Percentiles rank a stretch among this genome's conserved stretches.
Evolutionary conservation across 495 filamentous ascomycete genomes (phyloP).

Genomic region (Neurospora tetrasperma): DNA sequence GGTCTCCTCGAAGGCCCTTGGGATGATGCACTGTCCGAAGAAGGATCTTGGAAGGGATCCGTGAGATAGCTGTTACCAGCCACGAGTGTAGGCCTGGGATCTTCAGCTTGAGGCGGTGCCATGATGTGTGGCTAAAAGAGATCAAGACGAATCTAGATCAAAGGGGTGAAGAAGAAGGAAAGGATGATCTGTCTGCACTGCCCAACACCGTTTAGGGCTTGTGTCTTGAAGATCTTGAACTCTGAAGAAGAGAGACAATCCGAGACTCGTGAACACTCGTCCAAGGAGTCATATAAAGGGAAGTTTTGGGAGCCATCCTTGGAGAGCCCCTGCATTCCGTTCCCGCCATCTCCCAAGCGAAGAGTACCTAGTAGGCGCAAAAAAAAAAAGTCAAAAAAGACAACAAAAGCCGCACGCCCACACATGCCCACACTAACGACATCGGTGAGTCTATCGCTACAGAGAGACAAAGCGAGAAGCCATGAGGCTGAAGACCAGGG

Average conservation of each 20-base stretch:
- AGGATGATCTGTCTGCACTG: not conserved
- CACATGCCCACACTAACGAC: not conserved
- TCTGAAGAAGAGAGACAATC: not conserved
- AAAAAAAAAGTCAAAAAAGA: not conserved
- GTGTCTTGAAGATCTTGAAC: not conserved
- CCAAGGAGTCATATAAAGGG: not conserved
- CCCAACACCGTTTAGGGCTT: not conserved
- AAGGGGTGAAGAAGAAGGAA: not conserved
- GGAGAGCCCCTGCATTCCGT: not conserved
- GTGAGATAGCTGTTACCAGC: not conserved
- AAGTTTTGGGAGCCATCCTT: not conserved
- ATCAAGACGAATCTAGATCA: not conserved
- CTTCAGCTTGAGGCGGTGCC: not conserved
- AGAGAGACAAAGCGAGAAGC: not conserved
- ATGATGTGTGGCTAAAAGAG: not conserved
- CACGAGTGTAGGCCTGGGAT: not conserved
- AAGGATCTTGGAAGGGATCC: constrained; percentile 22
- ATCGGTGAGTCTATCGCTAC: not conserved
- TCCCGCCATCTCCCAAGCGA: not conserved
- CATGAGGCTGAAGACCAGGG: not conserved
- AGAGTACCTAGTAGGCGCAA: not conserved
- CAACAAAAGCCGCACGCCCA: not conserved
- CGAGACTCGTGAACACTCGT: not conserved
- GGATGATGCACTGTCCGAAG: constrained; percentile 9
- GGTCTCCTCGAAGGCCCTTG: constrained; percentile 12